Evolutionary conservation across 305 asterid genomes (phyloP).

Genomic region (Solanum chacoense): DNA sequence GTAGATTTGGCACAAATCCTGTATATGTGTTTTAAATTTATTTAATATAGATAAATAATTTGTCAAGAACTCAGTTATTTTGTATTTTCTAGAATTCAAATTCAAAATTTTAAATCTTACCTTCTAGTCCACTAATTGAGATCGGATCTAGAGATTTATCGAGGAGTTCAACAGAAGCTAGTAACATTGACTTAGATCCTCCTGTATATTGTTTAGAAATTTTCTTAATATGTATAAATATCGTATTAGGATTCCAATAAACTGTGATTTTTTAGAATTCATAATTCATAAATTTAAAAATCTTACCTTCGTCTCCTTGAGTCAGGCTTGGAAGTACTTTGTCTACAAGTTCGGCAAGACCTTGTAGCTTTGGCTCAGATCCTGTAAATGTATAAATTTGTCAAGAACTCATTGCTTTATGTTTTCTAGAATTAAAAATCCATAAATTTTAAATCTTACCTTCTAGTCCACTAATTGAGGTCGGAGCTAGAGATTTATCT

Average conservation of each 20-base stretch:
- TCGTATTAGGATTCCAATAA: not conserved
- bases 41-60: too few species aligned
- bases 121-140: not conserved
- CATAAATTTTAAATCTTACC: not conserved
- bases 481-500: not conserved
- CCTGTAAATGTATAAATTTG: not conserved
- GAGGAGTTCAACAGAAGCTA: not conserved
- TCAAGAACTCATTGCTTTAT: not conserved
- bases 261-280: too few species aligned
- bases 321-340: not conserved
- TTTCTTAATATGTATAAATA: too few species aligned
- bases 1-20: not conserved
- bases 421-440: not conserved
- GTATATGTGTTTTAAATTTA: not conserved
- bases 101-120: not conserved
- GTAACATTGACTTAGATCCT: not conserved
- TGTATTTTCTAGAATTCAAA: not conserved
- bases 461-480: too few species aligned
- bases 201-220: not conserved
- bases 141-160: not conserved
- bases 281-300: not conserved
- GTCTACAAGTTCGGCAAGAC: not conserved
- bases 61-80: not conserved
- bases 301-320: not conserved
- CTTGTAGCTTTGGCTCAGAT: not conserved